A percentile compares a stretch with the other conserved stretches of the same genome.
Conservation (phyloP, 306 rosid genomes). For the Ochetophila trinervis region DNA sequence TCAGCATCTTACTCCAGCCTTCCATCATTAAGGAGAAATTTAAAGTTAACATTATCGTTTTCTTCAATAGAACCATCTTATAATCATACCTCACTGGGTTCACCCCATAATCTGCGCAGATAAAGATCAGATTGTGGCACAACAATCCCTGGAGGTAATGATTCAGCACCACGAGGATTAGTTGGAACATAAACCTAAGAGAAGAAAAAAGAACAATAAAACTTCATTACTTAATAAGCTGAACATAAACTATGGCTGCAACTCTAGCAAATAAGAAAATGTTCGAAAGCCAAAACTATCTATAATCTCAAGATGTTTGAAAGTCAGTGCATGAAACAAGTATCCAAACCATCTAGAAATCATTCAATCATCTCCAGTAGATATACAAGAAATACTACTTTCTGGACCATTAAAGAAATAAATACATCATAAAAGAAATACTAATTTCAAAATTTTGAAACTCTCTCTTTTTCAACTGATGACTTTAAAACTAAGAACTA, state of each 20-base stretch:
- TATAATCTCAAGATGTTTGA: neutral
- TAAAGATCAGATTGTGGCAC: conserved; percentile 79
- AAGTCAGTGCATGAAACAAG: neutral
- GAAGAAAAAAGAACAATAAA: conserved; percentile 6
- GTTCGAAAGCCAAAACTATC: neutral
- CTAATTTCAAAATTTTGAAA: neutral
- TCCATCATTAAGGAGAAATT: neutral
- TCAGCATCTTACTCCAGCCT: neutral
- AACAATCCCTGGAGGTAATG: conserved; percentile 83
- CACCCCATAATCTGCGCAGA: conserved; percentile 92
- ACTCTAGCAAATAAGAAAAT: neutral
- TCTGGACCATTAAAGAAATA: neutral
- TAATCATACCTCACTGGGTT: conserved; percentile 78
- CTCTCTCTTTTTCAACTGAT: neutral
- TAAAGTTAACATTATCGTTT: neutral
- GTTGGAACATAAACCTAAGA: conserved; percentile 68
- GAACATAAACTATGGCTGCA: neutral
- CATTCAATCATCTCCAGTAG: neutral
- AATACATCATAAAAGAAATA: neutral
- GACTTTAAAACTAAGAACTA: too few relatives aligned
- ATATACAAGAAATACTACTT: neutral
- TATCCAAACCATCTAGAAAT: neutral
- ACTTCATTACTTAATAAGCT: neutral
- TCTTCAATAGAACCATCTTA: conserved; percentile 17
- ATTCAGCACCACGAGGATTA: conserved; percentile 94